Conservation (phyloP, 2,329 filamentous ascomycete species). For the Myriosclerotinia curreyana region DNA sequence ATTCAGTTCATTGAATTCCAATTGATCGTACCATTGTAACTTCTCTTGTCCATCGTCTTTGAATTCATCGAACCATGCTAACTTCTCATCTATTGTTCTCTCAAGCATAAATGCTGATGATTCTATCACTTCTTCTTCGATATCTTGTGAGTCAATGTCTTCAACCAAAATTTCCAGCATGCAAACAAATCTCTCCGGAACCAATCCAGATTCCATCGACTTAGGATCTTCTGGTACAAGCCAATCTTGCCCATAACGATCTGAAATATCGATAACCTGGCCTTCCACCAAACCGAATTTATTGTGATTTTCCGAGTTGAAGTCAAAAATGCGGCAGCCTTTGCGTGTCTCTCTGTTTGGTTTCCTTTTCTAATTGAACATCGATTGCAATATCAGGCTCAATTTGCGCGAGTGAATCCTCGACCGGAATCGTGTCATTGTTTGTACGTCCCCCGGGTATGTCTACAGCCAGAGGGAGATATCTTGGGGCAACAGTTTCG, state of each 20-base stretch:
- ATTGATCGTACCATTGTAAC: no score
- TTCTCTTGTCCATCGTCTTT: background rate
- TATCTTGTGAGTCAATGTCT: background rate
- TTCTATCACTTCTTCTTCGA: constrained; percentile 1
- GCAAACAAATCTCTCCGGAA: background rate
- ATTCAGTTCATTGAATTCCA: no score
- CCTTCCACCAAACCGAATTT: background rate
- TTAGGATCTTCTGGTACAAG: background rate
- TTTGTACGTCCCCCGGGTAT: background rate
- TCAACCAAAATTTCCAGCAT: background rate
- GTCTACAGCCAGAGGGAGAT: background rate
- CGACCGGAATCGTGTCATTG: background rate
- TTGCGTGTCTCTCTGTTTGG: background rate
- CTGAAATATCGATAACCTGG: background rate
- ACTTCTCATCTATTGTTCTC: background rate
- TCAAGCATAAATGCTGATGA: background rate
- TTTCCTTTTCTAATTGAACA: background rate
- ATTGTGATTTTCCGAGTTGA: background rate
- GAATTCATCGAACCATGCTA: background rate
- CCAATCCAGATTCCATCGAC: background rate
- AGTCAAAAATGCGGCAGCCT: background rate
- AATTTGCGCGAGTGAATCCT: background rate
- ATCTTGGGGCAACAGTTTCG: background rate
- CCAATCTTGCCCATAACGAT: background rate
- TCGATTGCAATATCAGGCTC: background rate